Conservation (phyloP, 2,329 filamentous ascomycete genomes). For the Corinectria fuckeliana region DNA sequence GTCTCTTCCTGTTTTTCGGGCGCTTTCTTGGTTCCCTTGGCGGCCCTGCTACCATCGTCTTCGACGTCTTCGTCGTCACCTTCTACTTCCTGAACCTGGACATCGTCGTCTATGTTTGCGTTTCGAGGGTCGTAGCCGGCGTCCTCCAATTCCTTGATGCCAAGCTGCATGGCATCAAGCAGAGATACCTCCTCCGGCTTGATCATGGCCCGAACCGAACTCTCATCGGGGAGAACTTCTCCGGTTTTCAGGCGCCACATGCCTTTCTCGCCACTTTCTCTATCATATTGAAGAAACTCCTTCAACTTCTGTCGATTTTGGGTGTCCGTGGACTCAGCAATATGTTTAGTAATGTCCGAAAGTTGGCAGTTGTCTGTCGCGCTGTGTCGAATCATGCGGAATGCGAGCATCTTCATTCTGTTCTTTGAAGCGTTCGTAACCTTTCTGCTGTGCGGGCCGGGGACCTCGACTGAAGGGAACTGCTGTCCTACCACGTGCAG, state of each 20-base stretch:
- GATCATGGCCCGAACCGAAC: constrained; percentile 83
- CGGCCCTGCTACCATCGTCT: constrained; percentile 49
- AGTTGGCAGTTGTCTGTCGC: constrained; percentile 73
- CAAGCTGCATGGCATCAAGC: constrained; percentile 96
- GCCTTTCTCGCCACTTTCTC: constrained; percentile 73
- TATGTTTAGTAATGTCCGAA: constrained; percentile 88
- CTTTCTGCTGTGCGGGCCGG: constrained; percentile 90
- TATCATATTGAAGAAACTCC: constrained; percentile 92
- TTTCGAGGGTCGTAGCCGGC: constrained; percentile 80
- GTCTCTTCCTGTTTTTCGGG: constrained; percentile 67
- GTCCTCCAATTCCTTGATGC: constrained; percentile 87
- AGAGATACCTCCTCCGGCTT: constrained; percentile 95
- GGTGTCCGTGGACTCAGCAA: constrained; percentile 90
- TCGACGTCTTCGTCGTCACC: constrained; percentile 61
- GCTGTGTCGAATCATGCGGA: constrained; percentile 83
- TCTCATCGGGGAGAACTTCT: constrained; percentile 80
- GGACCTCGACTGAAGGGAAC: constrained; percentile 90
- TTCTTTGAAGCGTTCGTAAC: constrained; percentile 98
- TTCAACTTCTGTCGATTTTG: constrained; percentile 97
- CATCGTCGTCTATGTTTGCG: constrained; percentile 67
- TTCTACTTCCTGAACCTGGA: constrained; percentile 67
- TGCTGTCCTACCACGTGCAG: constrained; percentile 91
- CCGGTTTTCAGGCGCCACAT: constrained; percentile 78
- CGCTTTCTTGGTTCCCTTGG: constrained; percentile 51
- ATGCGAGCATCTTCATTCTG: constrained; percentile 94